These are phyloP conservation scores for Pleurotus citrinopileatus DNA, from an alignment of 768 basidiomycete species.

Conservation along the genomic window DNA sequence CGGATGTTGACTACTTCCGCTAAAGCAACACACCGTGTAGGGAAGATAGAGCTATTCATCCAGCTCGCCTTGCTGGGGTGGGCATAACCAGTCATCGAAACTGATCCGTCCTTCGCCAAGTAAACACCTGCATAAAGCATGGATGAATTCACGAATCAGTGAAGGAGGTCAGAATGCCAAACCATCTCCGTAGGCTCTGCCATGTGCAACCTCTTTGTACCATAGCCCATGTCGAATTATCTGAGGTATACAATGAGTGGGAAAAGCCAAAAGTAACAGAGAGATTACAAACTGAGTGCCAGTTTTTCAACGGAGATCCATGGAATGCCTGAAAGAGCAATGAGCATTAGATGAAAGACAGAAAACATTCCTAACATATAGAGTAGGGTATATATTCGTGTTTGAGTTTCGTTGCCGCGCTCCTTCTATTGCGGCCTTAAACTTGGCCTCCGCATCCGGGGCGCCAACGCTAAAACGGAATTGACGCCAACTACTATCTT, in stretches of 20 bases:
- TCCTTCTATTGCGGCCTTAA: conserved; percentile 39
- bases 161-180: conserved; percentile 10
- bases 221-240: conserved; percentile 74
- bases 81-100: conserved; percentile 47
- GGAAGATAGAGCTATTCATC: conserved; percentile 47
- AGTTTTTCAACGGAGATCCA: conserved; percentile 61
- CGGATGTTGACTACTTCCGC: conserved; percentile 68
- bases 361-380: conserved; percentile 33
- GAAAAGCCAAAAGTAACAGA: too few relatives aligned
- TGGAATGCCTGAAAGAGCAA: conserved; percentile 54
- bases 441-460: conserved; percentile 70
- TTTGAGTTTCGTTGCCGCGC: conserved; percentile 37
- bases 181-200: conserved; percentile 66
- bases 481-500: conserved; percentile 53
- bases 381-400: conserved; percentile 41
- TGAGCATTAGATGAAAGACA: neutral
- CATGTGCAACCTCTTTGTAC: conserved; percentile 53
- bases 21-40: conserved; percentile 52
- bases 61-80: conserved; percentile 32
- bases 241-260: conserved; percentile 28
- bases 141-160: conserved; percentile 1
- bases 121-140: conserved; percentile 52
- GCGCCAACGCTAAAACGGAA: conserved; percentile 71
- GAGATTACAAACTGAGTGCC: conserved; percentile 53
- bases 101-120: conserved; percentile 53